A percentile compares a stretch with the other conserved stretches of the same genome.
phyloP scores from a whole-genome alignment of 2,329 filamentous ascomycete genomes.

The Cercospora citrullina region DNA sequence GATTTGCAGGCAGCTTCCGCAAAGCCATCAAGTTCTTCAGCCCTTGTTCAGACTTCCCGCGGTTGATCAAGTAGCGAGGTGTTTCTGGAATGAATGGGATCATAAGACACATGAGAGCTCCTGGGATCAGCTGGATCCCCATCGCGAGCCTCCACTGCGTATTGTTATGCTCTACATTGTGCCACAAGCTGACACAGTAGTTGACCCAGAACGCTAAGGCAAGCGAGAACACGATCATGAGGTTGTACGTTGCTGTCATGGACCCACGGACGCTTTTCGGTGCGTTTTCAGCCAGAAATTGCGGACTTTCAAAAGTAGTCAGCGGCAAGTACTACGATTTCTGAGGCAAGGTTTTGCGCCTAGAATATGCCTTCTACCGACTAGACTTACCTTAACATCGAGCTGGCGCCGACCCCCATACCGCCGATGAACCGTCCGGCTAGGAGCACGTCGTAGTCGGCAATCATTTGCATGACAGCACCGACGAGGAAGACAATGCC shows the following conservation, averaged over 20 bases:
- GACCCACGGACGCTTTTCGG: constrained; percentile 26
- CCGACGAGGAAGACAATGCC: constrained; percentile 24
- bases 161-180: constrained; percentile 10
- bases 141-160: constrained; percentile 23
- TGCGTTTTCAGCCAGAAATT: constrained; percentile 26
- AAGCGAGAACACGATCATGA: constrained; percentile 23
- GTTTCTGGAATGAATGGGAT: constrained; percentile 26
- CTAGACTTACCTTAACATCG: constrained; percentile 15
- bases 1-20: constrained; percentile 27
- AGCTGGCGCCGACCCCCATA: constrained; percentile 25
- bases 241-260: constrained; percentile 26
- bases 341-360: background rate
- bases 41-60: constrained; percentile 21
- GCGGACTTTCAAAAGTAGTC: constrained; percentile 8
- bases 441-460: constrained; percentile 22
- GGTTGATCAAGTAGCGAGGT: constrained; percentile 23
- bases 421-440: constrained; percentile 25
- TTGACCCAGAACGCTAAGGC: constrained; percentile 25
- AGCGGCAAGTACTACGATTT: background rate
- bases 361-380: background rate
- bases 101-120: constrained; percentile 26
- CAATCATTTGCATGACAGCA: constrained; percentile 25
- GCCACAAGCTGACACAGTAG: constrained; percentile 24
- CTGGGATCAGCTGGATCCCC: constrained; percentile 26
- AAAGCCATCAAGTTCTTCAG: constrained; percentile 24